phyloP scores from a whole-genome alignment of 768 basidiomycete genomes.

The Arthromyces matolae region DNA sequence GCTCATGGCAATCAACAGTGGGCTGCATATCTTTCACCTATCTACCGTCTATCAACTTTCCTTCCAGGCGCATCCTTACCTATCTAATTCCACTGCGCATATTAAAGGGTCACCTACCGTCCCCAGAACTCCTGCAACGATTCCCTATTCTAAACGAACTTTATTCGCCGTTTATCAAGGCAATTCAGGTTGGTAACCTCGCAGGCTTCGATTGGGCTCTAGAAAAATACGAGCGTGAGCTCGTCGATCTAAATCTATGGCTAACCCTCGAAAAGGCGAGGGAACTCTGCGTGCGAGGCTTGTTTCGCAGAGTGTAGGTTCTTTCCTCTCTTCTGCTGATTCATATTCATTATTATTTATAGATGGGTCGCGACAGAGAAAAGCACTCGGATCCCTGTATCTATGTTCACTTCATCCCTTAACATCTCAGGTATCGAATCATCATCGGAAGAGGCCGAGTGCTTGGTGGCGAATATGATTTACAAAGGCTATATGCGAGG shows the following conservation, averaged over 20 bases:
- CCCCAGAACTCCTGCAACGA: conserved; percentile 59
- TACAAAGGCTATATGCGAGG: conserved; percentile 90
- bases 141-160: conserved; percentile 72
- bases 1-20: conserved; percentile 82
- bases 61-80: conserved; percentile 76
- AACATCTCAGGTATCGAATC: conserved; percentile 67
- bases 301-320: conserved; percentile 76
- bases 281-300: conserved; percentile 78
- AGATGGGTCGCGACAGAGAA: conserved; percentile 83
- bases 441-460: conserved; percentile 82
- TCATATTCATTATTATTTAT: conserved; percentile 1
- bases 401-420: conserved; percentile 77
- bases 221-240: conserved; percentile 60
- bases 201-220: conserved; percentile 78
- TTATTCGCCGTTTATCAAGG: conserved; percentile 76
- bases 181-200: conserved; percentile 77
- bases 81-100: conserved; percentile 90
- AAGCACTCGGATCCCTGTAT: conserved; percentile 73
- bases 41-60: neutral
- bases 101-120: conserved; percentile 83
- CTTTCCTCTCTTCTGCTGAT: neutral
- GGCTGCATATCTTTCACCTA: conserved; percentile 21
- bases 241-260: conserved; percentile 86
- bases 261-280: conserved; percentile 84
- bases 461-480: conserved; percentile 92